Conservation (phyloP, 495 filamentous ascomycete species). For the Aspergillus biplanus region DNA sequence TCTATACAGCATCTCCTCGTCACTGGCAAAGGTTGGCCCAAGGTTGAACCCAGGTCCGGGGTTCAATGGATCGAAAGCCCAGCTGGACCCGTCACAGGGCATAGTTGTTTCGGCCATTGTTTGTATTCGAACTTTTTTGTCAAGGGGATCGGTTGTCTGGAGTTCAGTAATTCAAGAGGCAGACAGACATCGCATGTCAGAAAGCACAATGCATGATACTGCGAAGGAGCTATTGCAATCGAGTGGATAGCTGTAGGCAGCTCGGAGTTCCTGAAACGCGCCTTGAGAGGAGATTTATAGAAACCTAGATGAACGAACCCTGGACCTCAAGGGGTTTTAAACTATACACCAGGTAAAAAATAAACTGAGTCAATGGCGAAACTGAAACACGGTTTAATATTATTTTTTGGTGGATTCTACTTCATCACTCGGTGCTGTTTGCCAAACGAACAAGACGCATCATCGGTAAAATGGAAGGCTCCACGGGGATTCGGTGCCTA, state of each 20-base stretch:
- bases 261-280: no score
- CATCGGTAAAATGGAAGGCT: conserved; percentile 15
- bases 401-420: no score
- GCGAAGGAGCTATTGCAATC: neutral
- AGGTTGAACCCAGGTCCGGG: conserved; percentile 11
- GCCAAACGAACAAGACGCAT: neutral
- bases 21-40: conserved; percentile 2
- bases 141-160: no score
- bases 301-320: neutral
- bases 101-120: conserved; percentile 16
- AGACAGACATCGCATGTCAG: neutral
- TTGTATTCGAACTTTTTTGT: neutral
- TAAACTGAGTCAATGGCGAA: conserved; percentile 2
- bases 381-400: conserved; percentile 1
- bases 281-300: neutral
- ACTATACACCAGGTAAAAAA: conserved; percentile 1
- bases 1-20: conserved; percentile 19
- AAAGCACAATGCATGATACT: neutral
- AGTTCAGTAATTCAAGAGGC: neutral
- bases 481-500: conserved; percentile 11
- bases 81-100: conserved; percentile 10
- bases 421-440: no score
- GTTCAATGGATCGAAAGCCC: conserved; percentile 15
- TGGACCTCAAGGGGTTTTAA: conserved; percentile 11
- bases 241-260: no score